Evolutionary conservation across 2,329 filamentous ascomycete species (phyloP), one percentile per base, ranked within the genome.

Genomic region (Fusarium devonianum): DNA sequence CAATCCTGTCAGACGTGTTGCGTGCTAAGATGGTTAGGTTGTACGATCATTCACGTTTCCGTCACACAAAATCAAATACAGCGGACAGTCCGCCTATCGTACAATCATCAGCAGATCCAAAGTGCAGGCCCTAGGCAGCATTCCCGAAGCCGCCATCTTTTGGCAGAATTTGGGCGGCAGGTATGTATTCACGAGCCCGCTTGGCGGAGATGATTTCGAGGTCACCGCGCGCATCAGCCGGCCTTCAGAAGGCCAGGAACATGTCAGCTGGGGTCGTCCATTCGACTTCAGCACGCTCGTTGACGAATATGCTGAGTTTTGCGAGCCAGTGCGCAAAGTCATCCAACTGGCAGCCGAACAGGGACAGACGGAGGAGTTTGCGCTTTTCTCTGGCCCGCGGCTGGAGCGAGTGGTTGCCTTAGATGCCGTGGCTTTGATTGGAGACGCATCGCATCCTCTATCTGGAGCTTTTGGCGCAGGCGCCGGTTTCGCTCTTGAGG

Each of bases 371-470:
- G 35, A 66, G 56, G 59, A 72, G 67, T 56, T 70, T 45, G 56
- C 58, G 1, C 56, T 64, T 7, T 71, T 73, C 38, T 63, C 62
- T 0, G 68, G 66, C 0, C 63, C 63, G 2, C 58, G 69, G 1
- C 59, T 73, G 3, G 62, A 64, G 5, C 59, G 49, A 4, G 60
- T 69, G 3, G 60, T 69, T 8, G 39, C 51, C 3, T 17, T 56
- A 2, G 28, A 30, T 7, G 29, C 41, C 4, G 58, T 82, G 3
- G 80, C 76, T 5, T 70, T 83, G 4, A 73, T 83, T 1, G 81
- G 80, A 7, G 80, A 84, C 54, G 75, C 79, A 0, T 82, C 78
- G 1, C 81, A 84, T 60, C 78, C 80, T 1, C 69, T 82, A 0
- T 79, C 78, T 0, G 78, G 78, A 0, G 71, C 71, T 0, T 75